phyloP scores from a whole-genome alignment of 1,284 basidiomycete species.

The Ganoderma sinense region DNA sequence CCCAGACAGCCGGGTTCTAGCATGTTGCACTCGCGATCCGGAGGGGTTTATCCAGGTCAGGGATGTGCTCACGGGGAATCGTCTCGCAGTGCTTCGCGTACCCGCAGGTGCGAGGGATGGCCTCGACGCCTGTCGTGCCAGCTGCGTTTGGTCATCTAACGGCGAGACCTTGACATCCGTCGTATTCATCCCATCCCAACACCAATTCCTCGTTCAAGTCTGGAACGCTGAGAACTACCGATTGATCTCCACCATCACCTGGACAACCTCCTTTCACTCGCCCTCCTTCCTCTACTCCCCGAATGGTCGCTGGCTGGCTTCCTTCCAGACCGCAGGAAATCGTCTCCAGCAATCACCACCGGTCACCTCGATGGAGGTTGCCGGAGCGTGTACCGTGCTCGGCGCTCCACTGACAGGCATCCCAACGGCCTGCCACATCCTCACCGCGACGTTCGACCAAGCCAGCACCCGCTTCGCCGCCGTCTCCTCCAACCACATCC shows the following conservation, averaged over 20 bases:
- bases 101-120: neutral
- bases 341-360: neutral
- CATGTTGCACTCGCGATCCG: conserved; percentile 1
- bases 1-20: neutral
- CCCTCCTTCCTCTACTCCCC: neutral
- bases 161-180: neutral
- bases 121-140: neutral
- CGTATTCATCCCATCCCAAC: conserved; percentile 3
- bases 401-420: neutral
- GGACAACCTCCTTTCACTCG: neutral
- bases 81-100: neutral
- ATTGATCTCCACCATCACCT: neutral
- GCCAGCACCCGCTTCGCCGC: neutral
- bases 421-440: neutral
- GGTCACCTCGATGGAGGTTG: neutral
- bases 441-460: neutral
- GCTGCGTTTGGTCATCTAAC: neutral
- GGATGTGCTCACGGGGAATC: neutral
- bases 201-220: neutral
- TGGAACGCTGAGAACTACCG: neutral
- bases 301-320: neutral
- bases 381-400: neutral
- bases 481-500: neutral
- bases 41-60: neutral
- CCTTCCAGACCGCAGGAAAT: neutral